These are phyloP conservation scores for Thalassiosira ordinaria DNA, from an alignment of 352 stramenopile genomes.

Conservation along the genomic window DNA sequence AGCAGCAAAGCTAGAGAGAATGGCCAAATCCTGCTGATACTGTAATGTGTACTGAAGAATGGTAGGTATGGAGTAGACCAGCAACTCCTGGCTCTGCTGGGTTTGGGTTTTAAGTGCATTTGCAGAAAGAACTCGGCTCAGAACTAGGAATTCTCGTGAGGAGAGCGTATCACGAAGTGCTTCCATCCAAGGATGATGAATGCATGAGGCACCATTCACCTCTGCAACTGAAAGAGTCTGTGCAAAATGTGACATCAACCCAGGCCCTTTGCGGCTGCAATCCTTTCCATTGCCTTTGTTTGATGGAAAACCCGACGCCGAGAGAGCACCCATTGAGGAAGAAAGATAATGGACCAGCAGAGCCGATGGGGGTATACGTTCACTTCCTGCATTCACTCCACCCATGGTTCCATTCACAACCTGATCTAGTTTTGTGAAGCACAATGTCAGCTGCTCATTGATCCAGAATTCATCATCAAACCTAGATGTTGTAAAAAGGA, in stretches of 20 bases:
- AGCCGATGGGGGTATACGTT: neutral
- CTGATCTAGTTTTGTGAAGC: conserved; percentile 22
- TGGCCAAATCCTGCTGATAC: conserved; percentile 46
- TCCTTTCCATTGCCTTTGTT: neutral
- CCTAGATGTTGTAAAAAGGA: conserved; percentile 24
- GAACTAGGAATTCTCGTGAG: conserved; percentile 30
- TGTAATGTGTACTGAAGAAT: conserved; percentile 61
- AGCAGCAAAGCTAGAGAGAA: conserved; percentile 55
- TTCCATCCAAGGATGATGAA: conserved; percentile 4
- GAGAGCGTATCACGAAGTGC: conserved; percentile 31
- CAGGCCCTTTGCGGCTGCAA: neutral
- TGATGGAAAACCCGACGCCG: neutral
- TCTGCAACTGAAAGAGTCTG: neutral
- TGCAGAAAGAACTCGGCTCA: conserved; percentile 30
- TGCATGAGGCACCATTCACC: neutral
- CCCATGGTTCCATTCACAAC: neutral
- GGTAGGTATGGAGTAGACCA: conserved; percentile 37
- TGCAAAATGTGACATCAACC: neutral
- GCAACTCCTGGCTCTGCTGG: conserved; percentile 11
- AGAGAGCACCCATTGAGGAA: conserved; percentile 18
- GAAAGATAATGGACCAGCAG: conserved; percentile 30
- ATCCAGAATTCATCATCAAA: conserved; percentile 20
- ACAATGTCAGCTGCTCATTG: conserved; percentile 21
- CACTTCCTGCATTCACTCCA: no score
- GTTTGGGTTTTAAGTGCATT: conserved; percentile 31